phyloP scores from a whole-genome alignment of 805 yeast species.

The Metschnikowia kunwiensis region DNA sequence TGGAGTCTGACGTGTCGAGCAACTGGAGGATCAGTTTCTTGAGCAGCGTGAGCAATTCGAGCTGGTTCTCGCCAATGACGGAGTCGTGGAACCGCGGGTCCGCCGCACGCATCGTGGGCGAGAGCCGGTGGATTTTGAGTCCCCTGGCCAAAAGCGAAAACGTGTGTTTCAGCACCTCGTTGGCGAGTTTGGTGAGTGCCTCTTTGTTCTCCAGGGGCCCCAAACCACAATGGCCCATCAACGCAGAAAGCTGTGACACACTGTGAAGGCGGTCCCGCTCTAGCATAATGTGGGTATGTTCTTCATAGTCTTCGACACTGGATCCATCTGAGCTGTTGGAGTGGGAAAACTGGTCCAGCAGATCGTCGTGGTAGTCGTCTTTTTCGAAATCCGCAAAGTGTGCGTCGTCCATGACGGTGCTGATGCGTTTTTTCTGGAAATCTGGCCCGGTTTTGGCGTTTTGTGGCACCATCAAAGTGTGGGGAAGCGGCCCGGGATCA shows the following conservation, averaged over 20 bases:
- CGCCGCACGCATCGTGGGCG: slow-evolving; percentile 19
- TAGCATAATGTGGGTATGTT: slow-evolving; percentile 28
- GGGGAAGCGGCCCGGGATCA: no score
- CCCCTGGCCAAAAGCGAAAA: slow-evolving; percentile 26
- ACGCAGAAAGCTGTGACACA: slow-evolving; percentile 25
- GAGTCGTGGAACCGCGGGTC: slow-evolving; percentile 22
- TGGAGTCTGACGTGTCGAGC: slow-evolving; percentile 11
- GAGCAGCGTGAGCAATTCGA: slow-evolving; percentile 23
- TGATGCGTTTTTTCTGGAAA: slow-evolving; percentile 17
- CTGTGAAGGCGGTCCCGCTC: slow-evolving; percentile 18
- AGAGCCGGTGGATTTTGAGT: slow-evolving; percentile 25
- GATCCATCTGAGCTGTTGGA: neutral
- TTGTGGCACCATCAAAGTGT: neutral
- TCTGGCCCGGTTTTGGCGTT: neutral
- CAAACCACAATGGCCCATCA: slow-evolving; percentile 39
- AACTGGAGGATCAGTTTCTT: slow-evolving; percentile 18
- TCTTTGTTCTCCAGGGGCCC: slow-evolving; percentile 17
- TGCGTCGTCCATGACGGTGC: slow-evolving; percentile 29
- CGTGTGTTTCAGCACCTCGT: slow-evolving; percentile 34
- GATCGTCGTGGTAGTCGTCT: slow-evolving; percentile 18
- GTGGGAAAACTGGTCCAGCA: neutral
- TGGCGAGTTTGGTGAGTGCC: slow-evolving; percentile 22
- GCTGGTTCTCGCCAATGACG: slow-evolving; percentile 30
- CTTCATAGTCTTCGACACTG: slow-evolving; percentile 21
- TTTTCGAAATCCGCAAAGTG: slow-evolving; percentile 18